Evolutionary conservation across 305 asterid species (phyloP).

Genomic region (Ilex paraguariensis): DNA sequence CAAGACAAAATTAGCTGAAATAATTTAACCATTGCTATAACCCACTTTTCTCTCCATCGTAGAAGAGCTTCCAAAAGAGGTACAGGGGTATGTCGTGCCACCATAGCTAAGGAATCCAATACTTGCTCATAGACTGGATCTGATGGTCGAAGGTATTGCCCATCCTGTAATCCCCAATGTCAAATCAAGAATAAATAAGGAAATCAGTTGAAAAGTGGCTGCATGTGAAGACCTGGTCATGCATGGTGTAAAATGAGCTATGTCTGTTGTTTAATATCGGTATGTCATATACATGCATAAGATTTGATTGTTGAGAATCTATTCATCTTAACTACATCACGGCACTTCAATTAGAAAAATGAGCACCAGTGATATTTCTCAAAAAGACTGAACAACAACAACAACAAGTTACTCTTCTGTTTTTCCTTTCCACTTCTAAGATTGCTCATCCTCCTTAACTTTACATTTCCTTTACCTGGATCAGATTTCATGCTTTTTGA

Average conservation of each 20-base stretch:
- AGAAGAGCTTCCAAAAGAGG: slow-evolving; percentile 95
- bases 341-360: too few relatives aligned
- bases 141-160: slow-evolving; percentile 97
- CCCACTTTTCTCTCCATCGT: slow-evolving; percentile 94
- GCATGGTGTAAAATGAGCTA: background rate
- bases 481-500: too few relatives aligned
- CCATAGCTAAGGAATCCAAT: slow-evolving; percentile 97
- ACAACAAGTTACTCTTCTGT: too few relatives aligned
- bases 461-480: too few relatives aligned
- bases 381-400: too few relatives aligned
- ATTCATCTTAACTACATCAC: too few relatives aligned
- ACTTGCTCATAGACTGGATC: slow-evolving; percentile 99
- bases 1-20: background rate
- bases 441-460: too few relatives aligned
- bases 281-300: too few relatives aligned
- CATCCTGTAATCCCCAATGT: slow-evolving; percentile 60
- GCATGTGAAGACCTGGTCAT: background rate
- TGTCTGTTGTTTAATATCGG: background rate
- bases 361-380: too few relatives aligned
- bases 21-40: slow-evolving; percentile 11
- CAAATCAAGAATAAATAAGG: background rate
- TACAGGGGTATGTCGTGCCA: slow-evolving; percentile 97
- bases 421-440: too few relatives aligned
- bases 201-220: slow-evolving; percentile 3
- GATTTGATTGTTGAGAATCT: too few relatives aligned